These are phyloP conservation scores for Dendrocalamus sinicus DNA, from an alignment of 176 grass and related monocot genomes.

Conservation along the genomic window DNA sequence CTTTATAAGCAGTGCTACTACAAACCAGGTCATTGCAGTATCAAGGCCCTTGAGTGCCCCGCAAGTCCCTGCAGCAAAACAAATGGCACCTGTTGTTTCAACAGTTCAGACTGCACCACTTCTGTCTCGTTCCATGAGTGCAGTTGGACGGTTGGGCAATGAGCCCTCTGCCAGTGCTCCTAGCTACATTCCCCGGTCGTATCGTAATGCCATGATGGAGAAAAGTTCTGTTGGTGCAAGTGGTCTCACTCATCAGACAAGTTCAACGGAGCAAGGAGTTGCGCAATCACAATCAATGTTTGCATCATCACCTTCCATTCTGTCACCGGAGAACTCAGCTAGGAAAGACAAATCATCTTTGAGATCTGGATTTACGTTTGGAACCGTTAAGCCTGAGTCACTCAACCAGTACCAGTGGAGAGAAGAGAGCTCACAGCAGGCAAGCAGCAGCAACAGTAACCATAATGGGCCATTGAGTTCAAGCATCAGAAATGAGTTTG, in stretches of 20 bases:
- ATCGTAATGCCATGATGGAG: conserved; percentile 92
- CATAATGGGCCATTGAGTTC: conserved; percentile 31
- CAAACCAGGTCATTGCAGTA: conserved; percentile 45
- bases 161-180: conserved; percentile 65
- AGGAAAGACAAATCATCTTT: conserved; percentile 52
- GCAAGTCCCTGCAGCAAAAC: conserved; percentile 63
- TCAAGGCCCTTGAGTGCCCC: conserved; percentile 79
- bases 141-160: conserved; percentile 67
- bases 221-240: conserved; percentile 50
- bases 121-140: conserved; percentile 79
- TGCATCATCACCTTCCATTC: conserved; percentile 49
- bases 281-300: conserved; percentile 51
- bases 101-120: conserved; percentile 52
- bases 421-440: conserved; percentile 58
- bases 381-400: conserved; percentile 62
- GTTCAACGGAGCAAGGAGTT: conserved; percentile 48
- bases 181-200: conserved; percentile 71
- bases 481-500: conserved; percentile 53
- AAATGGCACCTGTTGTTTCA: conserved; percentile 52
- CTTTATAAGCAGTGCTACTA: conserved; percentile 35
- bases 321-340: conserved; percentile 46
- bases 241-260: conserved; percentile 37
- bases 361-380: conserved; percentile 67
- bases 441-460: conserved; percentile 45
- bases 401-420: conserved; percentile 53